A percentile compares a stretch with the other conserved stretches of the same genome.
Evolutionary conservation across 805 yeast species (phyloP).

Genomic region (Saccharomycopsis schoenii): DNA sequence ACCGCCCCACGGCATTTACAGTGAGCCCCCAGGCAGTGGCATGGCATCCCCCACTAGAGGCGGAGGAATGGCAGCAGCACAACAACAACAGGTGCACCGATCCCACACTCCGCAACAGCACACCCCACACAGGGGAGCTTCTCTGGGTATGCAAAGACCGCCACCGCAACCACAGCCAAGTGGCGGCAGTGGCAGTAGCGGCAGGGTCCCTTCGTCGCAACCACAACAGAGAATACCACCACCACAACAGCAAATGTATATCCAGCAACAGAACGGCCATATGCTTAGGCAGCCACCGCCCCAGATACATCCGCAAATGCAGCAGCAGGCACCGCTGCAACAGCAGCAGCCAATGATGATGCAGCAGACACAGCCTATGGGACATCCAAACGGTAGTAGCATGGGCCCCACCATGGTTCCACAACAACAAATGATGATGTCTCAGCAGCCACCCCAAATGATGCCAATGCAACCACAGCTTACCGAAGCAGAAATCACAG

Average conservation of each 20-base stretch:
- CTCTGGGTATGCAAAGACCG: background rate
- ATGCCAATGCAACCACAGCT: slow-evolving; percentile 12
- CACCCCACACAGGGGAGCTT: background rate
- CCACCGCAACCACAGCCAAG: slow-evolving; percentile 1
- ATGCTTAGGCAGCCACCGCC: slow-evolving; percentile 10
- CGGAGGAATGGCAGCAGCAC: background rate
- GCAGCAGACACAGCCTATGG: slow-evolving; percentile 14
- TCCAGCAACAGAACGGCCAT: slow-evolving; percentile 19
- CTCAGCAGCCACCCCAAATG: slow-evolving; percentile 13
- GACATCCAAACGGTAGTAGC: slow-evolving; percentile 2
- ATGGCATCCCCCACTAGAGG: background rate
- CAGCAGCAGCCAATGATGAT: slow-evolving; percentile 14
- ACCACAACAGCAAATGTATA: slow-evolving; percentile 19
- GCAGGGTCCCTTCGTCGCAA: slow-evolving; percentile 19
- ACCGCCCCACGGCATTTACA: background rate
- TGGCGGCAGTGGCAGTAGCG: slow-evolving; percentile 13
- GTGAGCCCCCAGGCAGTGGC: background rate
- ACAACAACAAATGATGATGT: background rate
- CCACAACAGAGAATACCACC: slow-evolving; percentile 19
- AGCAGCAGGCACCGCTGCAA: slow-evolving; percentile 14
- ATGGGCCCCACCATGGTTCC: background rate
- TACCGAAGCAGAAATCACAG: slow-evolving; percentile 24
- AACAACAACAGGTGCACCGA: background rate
- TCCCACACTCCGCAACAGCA: background rate
- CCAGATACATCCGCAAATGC: slow-evolving; percentile 19